Conservation (phyloP, 805 yeast genomes). For the Candida khao-thaluensis region DNA sequence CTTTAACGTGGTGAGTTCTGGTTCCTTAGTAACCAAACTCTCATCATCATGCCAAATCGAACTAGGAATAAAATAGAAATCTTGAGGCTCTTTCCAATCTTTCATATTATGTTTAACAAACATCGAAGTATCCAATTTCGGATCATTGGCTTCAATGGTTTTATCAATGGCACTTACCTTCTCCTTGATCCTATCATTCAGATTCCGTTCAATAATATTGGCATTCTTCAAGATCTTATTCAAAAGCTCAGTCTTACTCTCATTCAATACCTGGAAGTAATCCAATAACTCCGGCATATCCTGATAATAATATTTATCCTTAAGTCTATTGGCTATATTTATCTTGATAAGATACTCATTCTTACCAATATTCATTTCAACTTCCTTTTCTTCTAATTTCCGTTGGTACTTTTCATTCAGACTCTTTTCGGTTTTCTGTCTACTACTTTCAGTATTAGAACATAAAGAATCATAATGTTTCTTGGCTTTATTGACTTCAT, state of each 20-base stretch:
- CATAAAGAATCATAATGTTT: slow-evolving; percentile 80
- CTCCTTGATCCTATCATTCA: slow-evolving; percentile 46
- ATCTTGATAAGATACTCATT: slow-evolving; percentile 79
- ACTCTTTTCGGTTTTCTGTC: slow-evolving; percentile 68
- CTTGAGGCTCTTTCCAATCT: slow-evolving; percentile 82
- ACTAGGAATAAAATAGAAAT: slow-evolving; percentile 82
- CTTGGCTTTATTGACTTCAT: slow-evolving; percentile 63
- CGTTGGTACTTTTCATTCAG: slow-evolving; percentile 48
- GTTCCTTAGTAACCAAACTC: slow-evolving; percentile 54
- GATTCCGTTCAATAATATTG: slow-evolving; percentile 52
- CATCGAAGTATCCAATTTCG: slow-evolving; percentile 81
- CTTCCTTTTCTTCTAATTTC: slow-evolving; percentile 59
- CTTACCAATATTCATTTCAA: slow-evolving; percentile 85
- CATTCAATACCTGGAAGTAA: slow-evolving; percentile 78
- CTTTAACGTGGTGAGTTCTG: slow-evolving; percentile 57
- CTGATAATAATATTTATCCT: slow-evolving; percentile 90
- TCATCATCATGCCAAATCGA: slow-evolving; percentile 98
- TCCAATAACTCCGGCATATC: slow-evolving; percentile 91
- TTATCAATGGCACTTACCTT: slow-evolving; percentile 51
- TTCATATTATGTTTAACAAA: slow-evolving; percentile 80
- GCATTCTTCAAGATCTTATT: slow-evolving; percentile 70
- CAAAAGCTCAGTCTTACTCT: slow-evolving; percentile 66
- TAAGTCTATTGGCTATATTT: slow-evolving; percentile 82
- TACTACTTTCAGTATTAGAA: slow-evolving; percentile 72
- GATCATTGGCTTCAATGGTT: slow-evolving; percentile 67